Conservation (phyloP, 2,329 filamentous ascomycete genomes). For the Diaporthe sp. region DNA sequence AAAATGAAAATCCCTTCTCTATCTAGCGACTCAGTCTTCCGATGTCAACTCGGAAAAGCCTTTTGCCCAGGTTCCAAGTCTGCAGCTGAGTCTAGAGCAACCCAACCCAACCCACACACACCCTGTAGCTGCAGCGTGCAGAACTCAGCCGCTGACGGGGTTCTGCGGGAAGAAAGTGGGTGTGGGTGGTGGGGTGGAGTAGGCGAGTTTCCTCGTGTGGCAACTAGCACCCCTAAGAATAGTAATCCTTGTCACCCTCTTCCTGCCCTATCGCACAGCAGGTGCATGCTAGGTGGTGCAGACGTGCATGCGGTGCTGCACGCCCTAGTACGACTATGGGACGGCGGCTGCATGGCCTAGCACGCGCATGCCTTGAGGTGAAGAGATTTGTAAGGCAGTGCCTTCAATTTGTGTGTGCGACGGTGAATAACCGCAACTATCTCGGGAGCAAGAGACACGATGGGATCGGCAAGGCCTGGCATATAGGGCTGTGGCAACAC, state of each 20-base stretch:
- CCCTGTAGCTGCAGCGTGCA: not conserved
- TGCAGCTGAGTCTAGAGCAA: not conserved
- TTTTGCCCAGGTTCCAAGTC: not conserved
- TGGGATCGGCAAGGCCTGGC: conserved; percentile 19
- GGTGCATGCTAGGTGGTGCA: not conserved
- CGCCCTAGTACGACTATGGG: not conserved
- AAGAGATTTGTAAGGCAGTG: conserved; percentile 2
- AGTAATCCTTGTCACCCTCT: not conserved
- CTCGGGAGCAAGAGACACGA: not conserved
- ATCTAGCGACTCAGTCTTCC: not conserved
- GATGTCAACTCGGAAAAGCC: not conserved
- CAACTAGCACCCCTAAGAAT: conserved; percentile 13
- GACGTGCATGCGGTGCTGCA: not conserved
- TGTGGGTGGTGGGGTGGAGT: not conserved
- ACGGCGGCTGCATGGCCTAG: not conserved
- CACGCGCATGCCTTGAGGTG: not conserved
- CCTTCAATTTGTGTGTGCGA: not conserved
- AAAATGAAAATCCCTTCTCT: not conserved
- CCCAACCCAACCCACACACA: too few species aligned
- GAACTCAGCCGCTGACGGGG: conserved; percentile 6
- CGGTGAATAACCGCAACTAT: not conserved
- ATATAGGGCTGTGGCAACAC: conserved; percentile 30
- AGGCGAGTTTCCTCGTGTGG: conserved; percentile 1
- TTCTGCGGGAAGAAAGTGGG: not conserved
- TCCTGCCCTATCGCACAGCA: not conserved